A percentile compares a stretch with the other conserved stretches of the same genome.
These are phyloP conservation scores for Pilasporangium apinafurcum DNA, from an alignment of 352 stramenopile species.

Conservation along the genomic window DNA sequence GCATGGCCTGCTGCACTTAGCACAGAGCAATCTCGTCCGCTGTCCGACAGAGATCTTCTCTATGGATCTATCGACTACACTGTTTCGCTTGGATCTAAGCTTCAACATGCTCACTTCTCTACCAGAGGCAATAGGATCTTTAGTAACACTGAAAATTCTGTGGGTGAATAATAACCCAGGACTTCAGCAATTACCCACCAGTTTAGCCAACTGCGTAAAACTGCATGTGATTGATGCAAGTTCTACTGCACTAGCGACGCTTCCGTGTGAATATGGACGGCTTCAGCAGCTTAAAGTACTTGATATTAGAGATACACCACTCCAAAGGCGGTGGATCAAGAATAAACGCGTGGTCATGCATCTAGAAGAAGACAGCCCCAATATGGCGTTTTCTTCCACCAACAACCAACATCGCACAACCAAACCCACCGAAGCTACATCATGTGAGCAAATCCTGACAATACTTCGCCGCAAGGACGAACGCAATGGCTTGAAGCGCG, in stretches of 20 bases:
- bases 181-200: slow-evolving; percentile 36
- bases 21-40: slow-evolving; percentile 29
- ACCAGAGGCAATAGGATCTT: slow-evolving; percentile 40
- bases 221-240: slow-evolving; percentile 74
- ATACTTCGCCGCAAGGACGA: slow-evolving; percentile 65
- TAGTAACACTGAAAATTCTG: slow-evolving; percentile 62
- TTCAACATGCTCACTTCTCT: slow-evolving; percentile 67
- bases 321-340: slow-evolving; percentile 42
- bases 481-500: slow-evolving; percentile 42
- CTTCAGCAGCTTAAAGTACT: slow-evolving; percentile 58
- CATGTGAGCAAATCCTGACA: slow-evolving; percentile 41
- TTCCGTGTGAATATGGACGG: slow-evolving; percentile 64
- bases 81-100: slow-evolving; percentile 76
- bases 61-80: slow-evolving; percentile 17
- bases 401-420: background rate
- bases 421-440: slow-evolving; percentile 1
- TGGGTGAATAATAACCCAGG: slow-evolving; percentile 83
- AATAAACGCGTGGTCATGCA: slow-evolving; percentile 52
- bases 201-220: slow-evolving; percentile 53
- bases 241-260: slow-evolving; percentile 40
- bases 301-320: slow-evolving; percentile 65
- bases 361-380: no score
- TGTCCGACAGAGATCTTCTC: slow-evolving; percentile 33
- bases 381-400: no score
- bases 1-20: slow-evolving; percentile 53